Percentiles rank a stretch among this genome's conserved stretches.
phyloP scores from a whole-genome alignment of 2,329 filamentous ascomycete species.

The Fusarium illudens region DNA sequence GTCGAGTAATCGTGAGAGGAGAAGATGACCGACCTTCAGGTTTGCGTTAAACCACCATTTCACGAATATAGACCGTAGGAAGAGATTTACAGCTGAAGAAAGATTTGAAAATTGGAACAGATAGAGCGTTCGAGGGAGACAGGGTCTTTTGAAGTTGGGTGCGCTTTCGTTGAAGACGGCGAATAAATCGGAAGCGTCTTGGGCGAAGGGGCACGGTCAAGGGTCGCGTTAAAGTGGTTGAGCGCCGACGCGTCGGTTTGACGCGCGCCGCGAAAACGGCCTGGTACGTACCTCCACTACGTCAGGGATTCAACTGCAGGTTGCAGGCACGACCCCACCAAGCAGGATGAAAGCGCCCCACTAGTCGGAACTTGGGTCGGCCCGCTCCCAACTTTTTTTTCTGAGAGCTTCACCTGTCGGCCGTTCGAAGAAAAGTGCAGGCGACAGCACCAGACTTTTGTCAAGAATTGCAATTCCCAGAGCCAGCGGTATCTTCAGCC shows the following conservation, averaged over 20 bases:
- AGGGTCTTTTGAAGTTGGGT: neutral
- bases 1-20: neutral
- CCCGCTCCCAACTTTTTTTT: slow-evolving; percentile 48
- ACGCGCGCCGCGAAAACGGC: slow-evolving; percentile 19
- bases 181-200: slow-evolving; percentile 22
- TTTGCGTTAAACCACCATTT: slow-evolving; percentile 33
- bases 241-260: slow-evolving; percentile 37
- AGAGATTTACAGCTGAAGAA: neutral
- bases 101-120: neutral
- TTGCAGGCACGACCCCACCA: slow-evolving; percentile 32
- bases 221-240: slow-evolving; percentile 42
- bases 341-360: slow-evolving; percentile 35
- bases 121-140: neutral
- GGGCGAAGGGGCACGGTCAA: slow-evolving; percentile 22
- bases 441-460: slow-evolving; percentile 20
- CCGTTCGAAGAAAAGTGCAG: slow-evolving; percentile 26
- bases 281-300: slow-evolving; percentile 31
- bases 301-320: slow-evolving; percentile 37
- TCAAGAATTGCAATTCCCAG: slow-evolving; percentile 33
- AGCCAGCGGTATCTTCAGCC: slow-evolving; percentile 12
- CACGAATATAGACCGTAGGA: neutral
- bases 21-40: slow-evolving; percentile 17
- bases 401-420: slow-evolving; percentile 41
- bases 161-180: slow-evolving; percentile 2
- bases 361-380: slow-evolving; percentile 47